Evolutionary conservation across 176 grass and related monocot genomes (phyloP), one percentile per base, ranked within the genome.

Genomic region (Panicum miliaceum): DNA sequence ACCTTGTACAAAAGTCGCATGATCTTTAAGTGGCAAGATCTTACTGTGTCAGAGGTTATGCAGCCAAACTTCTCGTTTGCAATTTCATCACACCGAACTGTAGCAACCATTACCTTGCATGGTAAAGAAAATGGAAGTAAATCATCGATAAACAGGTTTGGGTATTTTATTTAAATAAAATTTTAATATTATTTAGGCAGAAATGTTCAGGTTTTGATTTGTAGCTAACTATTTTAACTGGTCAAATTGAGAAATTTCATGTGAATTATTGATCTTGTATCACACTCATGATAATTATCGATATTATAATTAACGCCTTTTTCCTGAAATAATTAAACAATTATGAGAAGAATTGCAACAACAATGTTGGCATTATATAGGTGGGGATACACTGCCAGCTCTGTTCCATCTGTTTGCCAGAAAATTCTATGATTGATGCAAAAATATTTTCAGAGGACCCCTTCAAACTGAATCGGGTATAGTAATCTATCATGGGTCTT

Each of bases 1-100:
- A 86, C 19, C 37, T 63, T 63, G 0, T 8, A 82, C 10, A 56
- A 79, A 66, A 72, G 20, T 83, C 40, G 71, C 16, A 83, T 37
- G 18, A 74, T 73, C 51, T 64, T 71, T 12, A 82, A 66, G 72
- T 76, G 45, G 47, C 13, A 84, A 75, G n/a, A 68, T 80, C 71
- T 81, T 90, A 98, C 96, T 76, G 89, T 76, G 73, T 98, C 93
- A 1, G 93, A 85, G 11, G 60, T 87, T 82, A 98, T 87, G 84
- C 77, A 89, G 41, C 83, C 79, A 86, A 98, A 90, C 88, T 92
- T 96, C 73, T 98, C 93, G 6, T 95, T 90, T 66, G 96, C 96
- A 78, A 98, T 96, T 87, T 98, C 96, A 80, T 98, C 96, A 75
- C 96, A 98, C n/a, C 93, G 87, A 32, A 98, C 96, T 77, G 96